These are phyloP conservation scores for Tylopilus cervinicoccineus DNA, from an alignment of 768 basidiomycete species.

Conservation along the genomic window DNA sequence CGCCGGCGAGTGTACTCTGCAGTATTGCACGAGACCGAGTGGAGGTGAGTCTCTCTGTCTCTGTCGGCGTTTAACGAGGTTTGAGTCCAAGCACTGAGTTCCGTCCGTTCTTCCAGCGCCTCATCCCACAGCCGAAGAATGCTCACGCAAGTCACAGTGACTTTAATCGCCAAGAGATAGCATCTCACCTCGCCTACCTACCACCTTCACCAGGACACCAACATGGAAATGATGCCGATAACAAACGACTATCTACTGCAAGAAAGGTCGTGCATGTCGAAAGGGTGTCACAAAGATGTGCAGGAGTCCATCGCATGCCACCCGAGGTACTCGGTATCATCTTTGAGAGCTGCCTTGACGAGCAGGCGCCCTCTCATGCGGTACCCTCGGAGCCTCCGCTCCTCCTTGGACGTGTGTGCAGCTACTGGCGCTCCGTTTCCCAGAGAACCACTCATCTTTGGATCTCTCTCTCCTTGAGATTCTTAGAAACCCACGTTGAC, in stretches of 20 bases:
- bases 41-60: conserved; percentile 9
- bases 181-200: background rate
- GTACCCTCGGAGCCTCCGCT: conserved; percentile 18
- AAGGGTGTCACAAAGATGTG: background rate
- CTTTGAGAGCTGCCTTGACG: conserved; percentile 20
- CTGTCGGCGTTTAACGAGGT: background rate
- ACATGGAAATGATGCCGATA: background rate
- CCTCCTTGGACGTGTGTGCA: conserved; percentile 24
- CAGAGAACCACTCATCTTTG: conserved; percentile 20
- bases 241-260: background rate
- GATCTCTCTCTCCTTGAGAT: conserved; percentile 22
- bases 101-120: background rate
- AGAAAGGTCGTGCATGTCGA: background rate
- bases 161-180: background rate
- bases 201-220: background rate
- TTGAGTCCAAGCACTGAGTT: conserved; percentile 3
- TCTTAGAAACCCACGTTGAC: conserved; percentile 20
- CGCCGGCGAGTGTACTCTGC: background rate
- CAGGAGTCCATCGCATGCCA: conserved; percentile 14
- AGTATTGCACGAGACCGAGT: background rate
- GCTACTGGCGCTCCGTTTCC: conserved; percentile 23
- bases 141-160: background rate
- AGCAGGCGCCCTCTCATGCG: background rate
- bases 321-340: conserved; percentile 39
- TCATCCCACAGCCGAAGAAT: background rate